phyloP scores from a whole-genome alignment of 1,284 basidiomycete genomes.

The Sphagnurus paluster region DNA sequence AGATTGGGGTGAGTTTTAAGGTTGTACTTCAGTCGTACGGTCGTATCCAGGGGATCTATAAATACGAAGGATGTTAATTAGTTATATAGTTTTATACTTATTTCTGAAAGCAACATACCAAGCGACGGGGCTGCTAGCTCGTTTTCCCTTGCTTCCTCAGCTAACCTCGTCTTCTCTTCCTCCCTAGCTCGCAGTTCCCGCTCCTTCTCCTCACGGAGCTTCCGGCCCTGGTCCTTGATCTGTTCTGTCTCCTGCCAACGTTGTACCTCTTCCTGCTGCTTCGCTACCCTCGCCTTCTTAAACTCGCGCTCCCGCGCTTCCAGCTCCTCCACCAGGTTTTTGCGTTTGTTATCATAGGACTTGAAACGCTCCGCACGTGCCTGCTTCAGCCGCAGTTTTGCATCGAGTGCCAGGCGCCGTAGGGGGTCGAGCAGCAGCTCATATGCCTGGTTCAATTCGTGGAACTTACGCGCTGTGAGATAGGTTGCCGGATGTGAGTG shows the following conservation, averaged over 20 bases:
- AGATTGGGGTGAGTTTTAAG: conserved; percentile 58
- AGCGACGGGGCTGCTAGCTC: conserved; percentile 54
- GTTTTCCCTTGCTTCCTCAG: conserved; percentile 34
- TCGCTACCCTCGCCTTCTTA: conserved; percentile 70
- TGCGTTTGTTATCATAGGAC: conserved; percentile 77
- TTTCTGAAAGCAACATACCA: conserved; percentile 42
- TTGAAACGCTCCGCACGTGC: conserved; percentile 75
- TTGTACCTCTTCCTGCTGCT: conserved; percentile 55
- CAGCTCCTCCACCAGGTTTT: conserved; percentile 80
- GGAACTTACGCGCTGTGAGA: conserved; percentile 73
- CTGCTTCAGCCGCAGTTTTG: conserved; percentile 71
- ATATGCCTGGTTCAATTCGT: conserved; percentile 84
- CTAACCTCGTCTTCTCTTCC: conserved; percentile 39
- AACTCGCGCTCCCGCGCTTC: conserved; percentile 80
- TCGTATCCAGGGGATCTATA: conserved; percentile 67
- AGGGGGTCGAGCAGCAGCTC: conserved; percentile 84
- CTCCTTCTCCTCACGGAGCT: conserved; percentile 68
- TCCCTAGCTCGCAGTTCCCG: conserved; percentile 49
- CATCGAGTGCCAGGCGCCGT: conserved; percentile 82
- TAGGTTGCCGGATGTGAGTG: background rate
- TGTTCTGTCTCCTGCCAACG: conserved; percentile 67
- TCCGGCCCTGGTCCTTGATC: conserved; percentile 78
- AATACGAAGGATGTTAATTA: too few relatives aligned
- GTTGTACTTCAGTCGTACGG: conserved; percentile 67
- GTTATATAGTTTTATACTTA: too few relatives aligned